Evolutionary conservation across 192 early-diverging fungal species (phyloP).

Genomic region (Globomyces pollinis-pini): DNA sequence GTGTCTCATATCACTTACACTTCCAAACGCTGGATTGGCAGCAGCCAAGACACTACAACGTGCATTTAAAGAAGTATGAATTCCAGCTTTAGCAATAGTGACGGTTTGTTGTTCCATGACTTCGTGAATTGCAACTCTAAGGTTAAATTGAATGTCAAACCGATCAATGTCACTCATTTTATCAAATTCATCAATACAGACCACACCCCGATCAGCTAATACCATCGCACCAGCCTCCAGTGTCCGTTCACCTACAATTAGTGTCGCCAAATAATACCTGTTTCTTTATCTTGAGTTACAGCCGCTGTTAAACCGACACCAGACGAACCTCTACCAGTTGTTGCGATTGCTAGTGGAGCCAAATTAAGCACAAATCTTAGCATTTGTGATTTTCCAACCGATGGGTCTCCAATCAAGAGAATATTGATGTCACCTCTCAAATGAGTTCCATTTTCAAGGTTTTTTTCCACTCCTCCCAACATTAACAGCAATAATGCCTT

Average conservation of each 20-base stretch:
- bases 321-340: slow-evolving; percentile 92
- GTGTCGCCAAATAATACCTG: no score
- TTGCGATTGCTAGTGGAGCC: slow-evolving; percentile 92
- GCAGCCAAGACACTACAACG: slow-evolving; percentile 94
- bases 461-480: slow-evolving; percentile 89
- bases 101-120: slow-evolving; percentile 99
- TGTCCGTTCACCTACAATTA: slow-evolving; percentile 80
- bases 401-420: slow-evolving; percentile 96
- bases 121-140: slow-evolving; percentile 99
- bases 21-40: slow-evolving; percentile 76
- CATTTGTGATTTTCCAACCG: slow-evolving; percentile 98
- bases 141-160: no score
- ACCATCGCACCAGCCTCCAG: slow-evolving; percentile 99
- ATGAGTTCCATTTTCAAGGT: slow-evolving; percentile 88
- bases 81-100: slow-evolving; percentile 96
- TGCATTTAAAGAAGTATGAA: slow-evolving; percentile 95
- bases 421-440: slow-evolving; percentile 97
- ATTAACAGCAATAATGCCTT: slow-evolving; percentile 75
- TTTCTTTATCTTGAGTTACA: slow-evolving; percentile 90
- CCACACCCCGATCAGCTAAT: slow-evolving; percentile 90
- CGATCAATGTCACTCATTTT: slow-evolving; percentile 97
- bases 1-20: slow-evolving; percentile 7
- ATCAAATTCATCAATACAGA: slow-evolving; percentile 99
- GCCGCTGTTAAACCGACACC: slow-evolving; percentile 98
- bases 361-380: slow-evolving; percentile 91